Conservation (phyloP, 2,329 filamentous ascomycete species). For the Thermochaetoides dissita region DNA sequence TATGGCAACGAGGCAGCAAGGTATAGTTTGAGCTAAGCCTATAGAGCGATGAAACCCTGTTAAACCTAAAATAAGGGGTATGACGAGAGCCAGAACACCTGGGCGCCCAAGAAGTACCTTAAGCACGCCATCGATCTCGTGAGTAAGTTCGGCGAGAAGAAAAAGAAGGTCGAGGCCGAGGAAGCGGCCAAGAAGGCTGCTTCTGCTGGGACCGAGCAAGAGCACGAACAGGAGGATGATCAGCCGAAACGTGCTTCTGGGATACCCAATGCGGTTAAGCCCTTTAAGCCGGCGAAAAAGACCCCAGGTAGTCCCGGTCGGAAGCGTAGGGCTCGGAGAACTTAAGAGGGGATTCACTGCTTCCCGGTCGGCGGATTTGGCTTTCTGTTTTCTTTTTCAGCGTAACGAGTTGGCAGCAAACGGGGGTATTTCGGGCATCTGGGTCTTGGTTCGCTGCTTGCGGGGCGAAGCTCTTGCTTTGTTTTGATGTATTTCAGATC, state of each 20-base stretch:
- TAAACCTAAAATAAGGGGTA: constrained; percentile 30
- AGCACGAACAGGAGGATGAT: constrained; percentile 3
- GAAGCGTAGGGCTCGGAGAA: constrained; percentile 1
- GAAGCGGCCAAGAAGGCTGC: constrained; percentile 6
- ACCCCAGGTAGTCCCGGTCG: constrained; percentile 3
- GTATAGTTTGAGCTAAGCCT: no score
- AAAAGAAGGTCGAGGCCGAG: constrained; percentile 10
- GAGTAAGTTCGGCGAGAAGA: constrained; percentile 23
- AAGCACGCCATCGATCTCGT: constrained; percentile 24
- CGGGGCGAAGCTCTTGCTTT: no score
- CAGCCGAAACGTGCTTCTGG: no score
- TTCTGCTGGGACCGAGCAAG: not conserved
- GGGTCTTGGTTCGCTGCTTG: no score
- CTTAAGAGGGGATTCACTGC: no score
- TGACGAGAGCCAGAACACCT: constrained; percentile 30
- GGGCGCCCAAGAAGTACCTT: constrained; percentile 37
- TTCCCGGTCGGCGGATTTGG: no score
- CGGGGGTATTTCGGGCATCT: no score
- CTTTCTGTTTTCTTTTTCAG: not conserved
- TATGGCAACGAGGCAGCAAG: no score
- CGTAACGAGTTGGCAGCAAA: no score
- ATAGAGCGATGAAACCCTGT: no score
- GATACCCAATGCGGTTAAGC: constrained; percentile 7
- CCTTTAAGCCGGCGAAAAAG: constrained; percentile 4
- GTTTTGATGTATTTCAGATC: no score